These are phyloP conservation scores for Diaporthe sp. DNA, from an alignment of 2,329 filamentous ascomycete genomes.

Conservation along the genomic window DNA sequence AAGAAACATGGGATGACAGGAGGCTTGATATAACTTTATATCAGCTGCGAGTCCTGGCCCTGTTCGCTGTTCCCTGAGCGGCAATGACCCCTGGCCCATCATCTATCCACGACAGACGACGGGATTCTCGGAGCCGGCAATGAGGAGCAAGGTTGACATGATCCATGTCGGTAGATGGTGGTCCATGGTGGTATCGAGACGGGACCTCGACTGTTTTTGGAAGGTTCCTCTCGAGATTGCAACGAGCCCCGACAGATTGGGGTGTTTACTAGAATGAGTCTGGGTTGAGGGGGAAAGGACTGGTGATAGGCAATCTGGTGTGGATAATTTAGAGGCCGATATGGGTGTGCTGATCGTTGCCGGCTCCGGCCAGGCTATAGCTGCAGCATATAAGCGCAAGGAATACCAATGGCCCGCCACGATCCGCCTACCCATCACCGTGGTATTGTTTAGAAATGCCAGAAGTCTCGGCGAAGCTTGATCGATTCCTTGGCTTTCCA, in stretches of 20 bases:
- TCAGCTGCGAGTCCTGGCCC: background rate
- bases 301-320: conserved; percentile 26
- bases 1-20: conserved; percentile 5
- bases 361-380: conserved; percentile 9
- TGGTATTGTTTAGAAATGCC: conserved; percentile 13
- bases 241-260: conserved; percentile 3
- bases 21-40: conserved; percentile 31
- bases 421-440: background rate
- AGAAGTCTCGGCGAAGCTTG: conserved; percentile 32
- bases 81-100: background rate
- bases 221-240: conserved; percentile 18
- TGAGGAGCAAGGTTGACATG: conserved; percentile 2
- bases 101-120: conserved; percentile 21
- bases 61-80: background rate
- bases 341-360: conserved; percentile 28
- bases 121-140: conserved; percentile 24
- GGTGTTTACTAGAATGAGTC: background rate
- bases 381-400: conserved; percentile 1
- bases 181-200: conserved; percentile 13
- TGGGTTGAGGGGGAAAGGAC: background rate
- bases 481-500: background rate
- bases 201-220: conserved; percentile 29
- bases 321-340: conserved; percentile 27
- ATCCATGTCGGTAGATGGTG: conserved; percentile 14
- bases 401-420: background rate